Evolutionary conservation across 306 rosid genomes (phyloP), one percentile per base, ranked within the genome.

Genomic region (Glycyrrhiza uralensis): DNA sequence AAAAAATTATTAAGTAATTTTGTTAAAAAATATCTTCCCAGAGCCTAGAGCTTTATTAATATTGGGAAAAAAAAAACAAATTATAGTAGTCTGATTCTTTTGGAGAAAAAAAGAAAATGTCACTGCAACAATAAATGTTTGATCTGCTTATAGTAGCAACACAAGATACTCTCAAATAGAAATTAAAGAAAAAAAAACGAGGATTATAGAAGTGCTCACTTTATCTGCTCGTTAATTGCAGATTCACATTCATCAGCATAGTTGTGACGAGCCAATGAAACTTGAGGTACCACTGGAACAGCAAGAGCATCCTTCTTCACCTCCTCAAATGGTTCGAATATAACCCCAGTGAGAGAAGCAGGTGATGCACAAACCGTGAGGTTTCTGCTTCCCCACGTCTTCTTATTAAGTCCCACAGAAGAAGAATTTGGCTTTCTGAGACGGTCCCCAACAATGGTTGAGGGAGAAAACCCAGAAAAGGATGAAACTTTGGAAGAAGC

Each of bases 301-400:
- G 76, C 72, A 14, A 80, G 72, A 8, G 17, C 29, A 0, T 51
- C 65, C 30, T 80, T 85, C 61, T 82, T 82, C 2, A 85, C 81
- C 79, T 85, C 89, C 46, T 76, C 78, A 54, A 85, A 85, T 0
- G 89, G 89, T 74, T 82, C 80, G 22, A 85, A 85, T 18, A 76
- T 17, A 6, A 83, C 76, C 4, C 86, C 84, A 10, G 82, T 74
- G 8, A 76, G 39, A 20, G 82, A 60, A 26, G 24, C 19, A 0
- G 41, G 68, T 12, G 85, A 46, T 0, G 86, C 87, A 10, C 35
- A 69, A 77, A 83, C 88, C 24, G 17, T 46, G 7, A 84, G 22
- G 13, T 71, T 76, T 29, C 74, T 66, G 66, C 75, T 7, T 29
- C 76, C 47, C 14, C 42, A 15, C 30, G n/a, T n/a, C n/a, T 65